Conservation (phyloP, 2,329 filamentous ascomycete species). For the Fusarium verticillioides region DNA sequence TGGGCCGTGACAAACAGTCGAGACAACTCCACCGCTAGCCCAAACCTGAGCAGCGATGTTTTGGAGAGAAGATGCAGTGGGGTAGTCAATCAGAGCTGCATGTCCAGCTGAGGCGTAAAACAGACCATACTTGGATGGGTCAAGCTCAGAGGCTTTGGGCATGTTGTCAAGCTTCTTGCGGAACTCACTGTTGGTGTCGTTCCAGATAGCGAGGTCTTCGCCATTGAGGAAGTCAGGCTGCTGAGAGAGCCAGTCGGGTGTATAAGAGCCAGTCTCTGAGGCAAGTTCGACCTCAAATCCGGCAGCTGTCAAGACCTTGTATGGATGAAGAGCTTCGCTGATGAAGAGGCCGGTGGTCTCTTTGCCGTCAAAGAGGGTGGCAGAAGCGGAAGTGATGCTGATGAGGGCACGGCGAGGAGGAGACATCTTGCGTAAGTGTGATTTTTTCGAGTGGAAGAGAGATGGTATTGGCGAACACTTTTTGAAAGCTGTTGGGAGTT, state of each 20-base stretch:
- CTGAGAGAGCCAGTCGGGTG: conserved; percentile 13
- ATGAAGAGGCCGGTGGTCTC: conserved; percentile 18
- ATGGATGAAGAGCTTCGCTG: conserved; percentile 6
- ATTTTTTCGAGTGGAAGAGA: neutral
- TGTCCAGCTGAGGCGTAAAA: conserved; percentile 36
- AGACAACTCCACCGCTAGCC: conserved; percentile 1
- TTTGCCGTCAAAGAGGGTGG: conserved; percentile 13
- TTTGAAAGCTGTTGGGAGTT: neutral
- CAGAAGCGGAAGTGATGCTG: conserved; percentile 19
- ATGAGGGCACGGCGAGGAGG: conserved; percentile 21
- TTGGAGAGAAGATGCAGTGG: conserved; percentile 7
- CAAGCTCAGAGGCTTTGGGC: conserved; percentile 48
- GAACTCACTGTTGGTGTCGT: conserved; percentile 55
- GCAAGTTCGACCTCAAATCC: conserved; percentile 13
- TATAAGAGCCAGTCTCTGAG: conserved; percentile 13
- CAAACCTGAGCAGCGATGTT: conserved; percentile 11
- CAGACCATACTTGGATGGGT: conserved; percentile 36
- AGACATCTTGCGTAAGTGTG: neutral
- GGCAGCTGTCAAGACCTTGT: conserved; percentile 6
- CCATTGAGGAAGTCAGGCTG: conserved; percentile 19
- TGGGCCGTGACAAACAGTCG: conserved; percentile 13
- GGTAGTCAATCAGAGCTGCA: conserved; percentile 18
- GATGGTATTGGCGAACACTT: too few species aligned
- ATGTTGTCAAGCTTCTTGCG: conserved; percentile 57
- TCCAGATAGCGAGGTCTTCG: conserved; percentile 45